Base-by-base conservation (phyloP, 2,329 filamentous ascomycete genomes). In the Chrysoporthe austroafricana region DNA sequence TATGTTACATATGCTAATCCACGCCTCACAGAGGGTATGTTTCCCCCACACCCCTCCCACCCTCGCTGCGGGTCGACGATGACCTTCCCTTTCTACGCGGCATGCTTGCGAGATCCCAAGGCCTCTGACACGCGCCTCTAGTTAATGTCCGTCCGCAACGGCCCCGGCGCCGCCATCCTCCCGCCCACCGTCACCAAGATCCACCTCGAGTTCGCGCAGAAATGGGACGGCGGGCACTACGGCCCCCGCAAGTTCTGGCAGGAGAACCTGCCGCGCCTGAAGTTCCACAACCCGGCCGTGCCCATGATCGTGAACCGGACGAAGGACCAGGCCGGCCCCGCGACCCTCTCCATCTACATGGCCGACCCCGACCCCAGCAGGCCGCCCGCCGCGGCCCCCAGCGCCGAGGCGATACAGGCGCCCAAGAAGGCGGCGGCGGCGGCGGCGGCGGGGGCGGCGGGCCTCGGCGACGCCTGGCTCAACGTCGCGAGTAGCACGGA, bases 211-310 rank as follows among this genome's bases (percentile, higher is more conserved):
- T 94, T 94, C 77, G 88, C 89, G 62, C 76, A 61, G 42, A 85
- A 81, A 72, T 82, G 88, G 68, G 82, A 88, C 58, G 85, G 86
- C 62, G 92, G 91, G 58, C 90, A 95, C 78, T 85, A 89, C 77
- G 92, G 92, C 60, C 85, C 91, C 67, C 88, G 87, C 75, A 93
- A 93, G 82, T 97, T 99, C 86, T 97, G 93, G 92, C 88, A 87
- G 71, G 84, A 90, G 69, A 91, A 89, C 77, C 89, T 98, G 60
- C 92, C 93, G 32, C 88, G 93, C 67, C 84, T 99, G 72, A 97
- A 99, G 85, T 99, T 90, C 82, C 91, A 97, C 85, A 99, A 99
- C 78, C 96, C 96, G 0, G 82, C 88, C 14, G 79, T 97, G 58
- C 88, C 91, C 56, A 96, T 98, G 86, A 89, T 92, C 68, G 88